Evolutionary conservation across 192 early-diverging fungal species (phyloP).

Genomic region (Rhizophlyctis rosea): DNA sequence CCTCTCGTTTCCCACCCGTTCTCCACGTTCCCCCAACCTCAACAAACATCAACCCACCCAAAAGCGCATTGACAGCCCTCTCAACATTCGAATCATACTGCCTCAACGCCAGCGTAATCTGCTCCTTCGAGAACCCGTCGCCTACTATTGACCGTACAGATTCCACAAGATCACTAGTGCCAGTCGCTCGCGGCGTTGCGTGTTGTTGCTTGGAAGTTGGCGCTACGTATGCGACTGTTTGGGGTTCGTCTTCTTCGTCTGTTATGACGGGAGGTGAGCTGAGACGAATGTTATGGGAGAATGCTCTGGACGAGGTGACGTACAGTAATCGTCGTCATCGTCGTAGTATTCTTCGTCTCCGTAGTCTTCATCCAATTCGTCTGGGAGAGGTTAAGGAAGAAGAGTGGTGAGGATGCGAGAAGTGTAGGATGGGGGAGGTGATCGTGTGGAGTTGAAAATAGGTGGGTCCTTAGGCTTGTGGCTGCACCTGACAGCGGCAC

Average conservation of each 20-base stretch:
- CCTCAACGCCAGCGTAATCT: conserved; percentile 71
- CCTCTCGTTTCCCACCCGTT: too few relatives aligned
- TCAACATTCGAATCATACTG: conserved; percentile 70
- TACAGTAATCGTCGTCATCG: conserved; percentile 37
- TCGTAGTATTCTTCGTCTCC: conserved; percentile 45
- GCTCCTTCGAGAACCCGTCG: conserved; percentile 51
- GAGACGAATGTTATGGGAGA: conserved; percentile 12
- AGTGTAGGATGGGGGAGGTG: neutral
- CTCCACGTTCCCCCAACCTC: too few relatives aligned
- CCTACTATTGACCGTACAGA: conserved; percentile 64
- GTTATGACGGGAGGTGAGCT: conserved; percentile 8
- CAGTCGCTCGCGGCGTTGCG: conserved; percentile 5
- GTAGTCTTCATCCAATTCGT: conserved; percentile 50
- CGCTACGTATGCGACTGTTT: conserved; percentile 10
- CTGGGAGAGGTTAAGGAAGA: conserved; percentile 21
- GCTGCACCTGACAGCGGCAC: neutral
- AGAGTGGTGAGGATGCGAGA: too few relatives aligned
- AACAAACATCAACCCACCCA: too few relatives aligned
- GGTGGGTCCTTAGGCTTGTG: neutral
- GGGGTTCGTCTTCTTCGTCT: conserved; percentile 1
- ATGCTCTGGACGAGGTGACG: conserved; percentile 7
- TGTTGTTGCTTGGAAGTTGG: neutral
- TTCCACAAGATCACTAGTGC: conserved; percentile 52
- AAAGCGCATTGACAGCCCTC: conserved; percentile 61
- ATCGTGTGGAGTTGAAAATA: neutral